Evolutionary conservation across 345 rosid species (phyloP), one percentile per base, ranked within the genome.

Genomic region (Eucalyptus victrix): DNA sequence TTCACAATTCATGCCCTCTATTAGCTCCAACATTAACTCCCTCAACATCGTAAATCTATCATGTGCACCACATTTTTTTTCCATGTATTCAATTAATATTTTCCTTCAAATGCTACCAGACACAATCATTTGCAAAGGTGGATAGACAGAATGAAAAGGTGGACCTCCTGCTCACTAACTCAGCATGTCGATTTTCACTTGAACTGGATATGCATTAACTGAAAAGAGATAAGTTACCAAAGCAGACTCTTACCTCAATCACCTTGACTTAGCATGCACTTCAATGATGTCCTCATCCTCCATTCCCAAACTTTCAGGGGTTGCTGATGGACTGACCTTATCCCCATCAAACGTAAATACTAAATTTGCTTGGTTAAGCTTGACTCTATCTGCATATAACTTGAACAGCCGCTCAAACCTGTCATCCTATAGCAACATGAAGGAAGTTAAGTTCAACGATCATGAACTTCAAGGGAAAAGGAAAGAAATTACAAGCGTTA

Each of bases 221-320:
- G 83, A 37, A 76, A 40, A 37, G 37, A 76, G 83, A 76, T 13
- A 37, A 76, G 47, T 76, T 37, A 76, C 83, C 83, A 76, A 37
- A 76, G 83, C 28, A 76, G 83, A 76, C 42, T 86, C 54, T 88
- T 85, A 90, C 92, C 92, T 91, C n/a, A 5, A 87, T 96, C 94
- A 96, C 72, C 93, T 91, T 83, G 93, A 93, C 93, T 92, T 96
- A 51, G 81, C 86, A 91, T 93, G 93, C 87, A 96, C 99, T 94
- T 96, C 98, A 89, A 97, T 94, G 81, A 97, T 95, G 93, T 97
- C 99, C 51, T 94, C 91, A n/a, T 97, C 98, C 89, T 97, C 99
- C 98, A 97, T 95, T 28, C 92, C 99, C 62, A 97, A 98, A 90
- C 93, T 89, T 86, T 89, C 90, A 56, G 99, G 99, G 40, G 98